phyloP scores from a whole-genome alignment of 2,329 filamentous ascomycete species.

The Venturia oleaginea region DNA sequence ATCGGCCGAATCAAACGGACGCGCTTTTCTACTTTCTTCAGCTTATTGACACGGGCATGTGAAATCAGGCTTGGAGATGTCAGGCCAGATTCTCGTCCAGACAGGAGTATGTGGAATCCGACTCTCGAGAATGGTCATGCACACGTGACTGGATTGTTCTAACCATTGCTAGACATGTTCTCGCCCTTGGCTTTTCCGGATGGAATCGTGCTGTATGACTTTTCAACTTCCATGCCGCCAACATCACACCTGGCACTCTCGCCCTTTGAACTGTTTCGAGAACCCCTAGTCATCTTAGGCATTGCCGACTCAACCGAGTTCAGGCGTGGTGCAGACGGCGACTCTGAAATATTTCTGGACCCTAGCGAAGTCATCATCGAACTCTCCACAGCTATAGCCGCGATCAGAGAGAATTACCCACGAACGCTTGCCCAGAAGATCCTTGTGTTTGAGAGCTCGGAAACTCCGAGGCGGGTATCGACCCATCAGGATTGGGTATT shows the following conservation, averaged over 20 bases:
- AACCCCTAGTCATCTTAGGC: conserved; percentile 74
- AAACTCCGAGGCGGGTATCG: conserved; percentile 44
- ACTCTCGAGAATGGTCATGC: conserved; percentile 18
- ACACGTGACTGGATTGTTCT: conserved; percentile 17
- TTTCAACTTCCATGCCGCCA: conserved; percentile 71
- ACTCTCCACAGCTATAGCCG: conserved; percentile 55
- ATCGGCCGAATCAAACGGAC: conserved; percentile 76
- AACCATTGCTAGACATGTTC: conserved; percentile 66
- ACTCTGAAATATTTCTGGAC: conserved; percentile 8
- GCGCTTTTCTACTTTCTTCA: conserved; percentile 69
- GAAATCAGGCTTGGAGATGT: conserved; percentile 79
- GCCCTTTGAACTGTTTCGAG: conserved; percentile 84
- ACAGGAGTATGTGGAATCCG: conserved; percentile 58
- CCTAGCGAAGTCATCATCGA: conserved; percentile 26
- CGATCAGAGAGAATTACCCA: conserved; percentile 62
- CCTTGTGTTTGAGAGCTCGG: conserved; percentile 61
- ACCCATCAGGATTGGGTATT: conserved; percentile 56
- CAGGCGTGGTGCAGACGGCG: conserved; percentile 27
- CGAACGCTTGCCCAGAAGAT: conserved; percentile 70
- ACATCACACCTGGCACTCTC: conserved; percentile 69
- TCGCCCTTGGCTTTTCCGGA: conserved; percentile 80
- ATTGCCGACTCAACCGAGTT: conserved; percentile 70
- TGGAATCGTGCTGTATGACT: conserved; percentile 80
- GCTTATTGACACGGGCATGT: conserved; percentile 68
- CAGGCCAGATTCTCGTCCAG: conserved; percentile 72